phyloP scores from a whole-genome alignment of 2,329 filamentous ascomycete genomes.

The Cladosporium sp. region DNA sequence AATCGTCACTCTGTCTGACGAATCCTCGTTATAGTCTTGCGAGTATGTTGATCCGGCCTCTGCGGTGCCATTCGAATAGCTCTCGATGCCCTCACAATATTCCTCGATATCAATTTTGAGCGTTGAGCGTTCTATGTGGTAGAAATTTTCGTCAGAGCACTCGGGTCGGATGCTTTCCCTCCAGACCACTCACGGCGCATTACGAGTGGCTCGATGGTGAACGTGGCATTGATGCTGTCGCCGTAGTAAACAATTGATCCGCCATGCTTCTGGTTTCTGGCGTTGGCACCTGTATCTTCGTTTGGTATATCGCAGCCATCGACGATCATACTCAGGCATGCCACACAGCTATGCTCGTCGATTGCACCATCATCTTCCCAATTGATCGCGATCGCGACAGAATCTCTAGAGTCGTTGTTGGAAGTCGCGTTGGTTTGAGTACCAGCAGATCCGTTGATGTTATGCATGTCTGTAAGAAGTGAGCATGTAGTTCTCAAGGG shows the following conservation, averaged over 20 bases:
- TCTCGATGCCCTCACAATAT: conserved; percentile 2
- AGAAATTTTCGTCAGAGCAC: conserved; percentile 1
- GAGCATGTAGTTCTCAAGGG: background rate
- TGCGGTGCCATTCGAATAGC: background rate
- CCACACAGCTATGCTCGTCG: conserved; percentile 7
- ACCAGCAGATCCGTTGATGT: background rate
- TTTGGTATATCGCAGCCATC: conserved; percentile 9
- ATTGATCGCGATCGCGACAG: conserved; percentile 6
- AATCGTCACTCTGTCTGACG: conserved; percentile 3
- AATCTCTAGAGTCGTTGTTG: conserved; percentile 7
- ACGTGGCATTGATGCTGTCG: conserved; percentile 4
- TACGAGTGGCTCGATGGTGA: conserved; percentile 11
- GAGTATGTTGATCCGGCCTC: conserved; percentile 1
- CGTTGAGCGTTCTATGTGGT: conserved; percentile 7
- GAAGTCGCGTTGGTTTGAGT: background rate
- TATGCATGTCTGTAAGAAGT: background rate
- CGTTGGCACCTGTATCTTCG: background rate
- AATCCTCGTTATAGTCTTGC: conserved; percentile 7
- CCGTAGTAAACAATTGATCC: conserved; percentile 8
- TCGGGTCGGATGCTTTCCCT: background rate
- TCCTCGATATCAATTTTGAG: conserved; percentile 10
- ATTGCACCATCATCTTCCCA: conserved; percentile 9
- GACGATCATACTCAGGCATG: conserved; percentile 9
- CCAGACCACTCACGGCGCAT: conserved; percentile 3
- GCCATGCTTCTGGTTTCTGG: too few species aligned